Percentiles rank a stretch among this genome's conserved stretches.
Evolutionary conservation across 371 early-diverging fungal genomes (phyloP).

Genomic region (Mortierella sp.): DNA sequence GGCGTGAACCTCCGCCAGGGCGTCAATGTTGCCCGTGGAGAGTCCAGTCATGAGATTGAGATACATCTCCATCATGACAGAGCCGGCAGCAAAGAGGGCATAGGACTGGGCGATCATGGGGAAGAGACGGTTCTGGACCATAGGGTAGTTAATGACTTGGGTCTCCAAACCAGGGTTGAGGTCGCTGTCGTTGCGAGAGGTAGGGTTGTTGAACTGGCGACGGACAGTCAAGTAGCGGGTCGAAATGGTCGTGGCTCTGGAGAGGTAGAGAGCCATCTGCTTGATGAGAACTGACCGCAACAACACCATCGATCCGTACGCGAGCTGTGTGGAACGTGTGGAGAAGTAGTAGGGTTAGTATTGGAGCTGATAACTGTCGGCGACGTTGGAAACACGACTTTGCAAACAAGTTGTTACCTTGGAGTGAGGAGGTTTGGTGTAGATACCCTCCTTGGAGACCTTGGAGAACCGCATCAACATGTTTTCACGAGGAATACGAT

Average conservation of each 20-base stretch:
- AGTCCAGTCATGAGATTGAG: constrained; percentile 69
- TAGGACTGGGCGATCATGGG: constrained; percentile 80
- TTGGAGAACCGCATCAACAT: constrained; percentile 82
- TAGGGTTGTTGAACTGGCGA: constrained; percentile 65
- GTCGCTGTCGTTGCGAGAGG: constrained; percentile 43
- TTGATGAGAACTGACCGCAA: constrained; percentile 77
- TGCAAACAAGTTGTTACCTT: constrained; percentile 56
- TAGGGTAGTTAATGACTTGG: constrained; percentile 82
- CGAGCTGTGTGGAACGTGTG: constrained; percentile 43
- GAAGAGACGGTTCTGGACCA: constrained; percentile 82
- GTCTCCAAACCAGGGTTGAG: constrained; percentile 68
- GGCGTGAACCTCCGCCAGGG: constrained; percentile 86
- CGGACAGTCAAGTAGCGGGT: constrained; percentile 66
- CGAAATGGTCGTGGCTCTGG: constrained; percentile 65
- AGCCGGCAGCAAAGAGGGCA: constrained; percentile 79
- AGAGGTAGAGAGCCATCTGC: constrained; percentile 66
- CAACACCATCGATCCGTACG: constrained; percentile 84
- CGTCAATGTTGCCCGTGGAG: constrained; percentile 69
- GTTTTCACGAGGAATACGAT: constrained; percentile 79
- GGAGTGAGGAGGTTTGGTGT: constrained; percentile 74
- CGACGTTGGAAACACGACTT: constrained; percentile 7
- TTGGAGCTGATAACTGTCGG: constrained; percentile 61
- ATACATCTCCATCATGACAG: constrained; percentile 75
- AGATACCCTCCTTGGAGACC: constrained; percentile 75
- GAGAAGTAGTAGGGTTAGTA: constrained; percentile 66